Evolutionary conservation across 1,139 yeast species (phyloP), one percentile per base, ranked within the genome.

Genomic region (Zygoascus meyerae): DNA sequence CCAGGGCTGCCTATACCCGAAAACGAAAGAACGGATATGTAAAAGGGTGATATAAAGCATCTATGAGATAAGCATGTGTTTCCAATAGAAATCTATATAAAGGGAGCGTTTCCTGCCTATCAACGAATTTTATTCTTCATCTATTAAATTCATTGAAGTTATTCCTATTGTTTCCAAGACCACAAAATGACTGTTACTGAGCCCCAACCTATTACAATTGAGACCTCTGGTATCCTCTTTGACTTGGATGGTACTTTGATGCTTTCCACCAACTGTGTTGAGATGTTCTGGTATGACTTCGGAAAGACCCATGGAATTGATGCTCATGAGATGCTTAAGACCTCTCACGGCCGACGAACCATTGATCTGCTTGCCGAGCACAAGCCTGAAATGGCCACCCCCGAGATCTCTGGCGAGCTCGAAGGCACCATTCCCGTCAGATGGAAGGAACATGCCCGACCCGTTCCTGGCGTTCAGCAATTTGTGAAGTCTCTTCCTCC

Each of bases 171-270:
- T 37, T 6, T 14, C 7, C 11, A 16, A 11, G n/a, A n/a, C 26
- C 17, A 40, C 30, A 33, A n/a, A n/a, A 33, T 47, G 30, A 47
- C 38, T 21, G 39, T 40, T 31, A 26, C 48, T 18, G 42, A 36
- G 16, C 26, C 26, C 26, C 40, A 40, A 17, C 48, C 50, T n/a
- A 42, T 52, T 26, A 45, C 46, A n/a, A 46, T 63, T 42, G 56
- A 52, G 34, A 55, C 57, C 45, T 52, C 60, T 21, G 67, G 67
- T 12, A 52, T 74, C 55, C 75, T 84, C 55, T 85, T 86, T 65
- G 95, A 86, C 65, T 79, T 89, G 48, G 95, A 86, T 63, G 95
- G 95, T 47, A 86, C 95, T 36, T 73, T 86, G 61, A 86, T 86
- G 63, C 79, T 83, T 63, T 83, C 95, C 35, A 85, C 90, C 52